phyloP scores from a whole-genome alignment of 2,329 filamentous ascomycete genomes.

The Emmonsiellopsis sp. region DNA sequence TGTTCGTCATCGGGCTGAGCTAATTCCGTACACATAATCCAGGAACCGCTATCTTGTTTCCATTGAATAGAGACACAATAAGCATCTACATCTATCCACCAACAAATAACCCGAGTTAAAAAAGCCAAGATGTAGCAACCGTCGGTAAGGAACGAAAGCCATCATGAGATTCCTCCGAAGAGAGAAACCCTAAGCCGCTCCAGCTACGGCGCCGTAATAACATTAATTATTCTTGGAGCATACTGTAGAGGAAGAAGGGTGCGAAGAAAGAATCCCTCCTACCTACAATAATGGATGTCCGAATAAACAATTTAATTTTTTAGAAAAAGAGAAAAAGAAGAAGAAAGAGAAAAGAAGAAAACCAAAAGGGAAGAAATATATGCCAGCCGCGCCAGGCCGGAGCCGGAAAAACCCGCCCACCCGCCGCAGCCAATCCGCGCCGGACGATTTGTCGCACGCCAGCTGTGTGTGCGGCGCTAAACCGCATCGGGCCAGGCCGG shows the following conservation, averaged over 20 bases:
- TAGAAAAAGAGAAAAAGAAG: slow-evolving; percentile 24
- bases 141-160: slow-evolving; percentile 59
- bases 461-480: background rate
- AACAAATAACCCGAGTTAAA: background rate
- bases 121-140: slow-evolving; percentile 46
- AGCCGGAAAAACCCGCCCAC: too few species aligned
- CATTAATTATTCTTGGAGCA: slow-evolving; percentile 47
- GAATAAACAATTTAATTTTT: slow-evolving; percentile 43
- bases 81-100: background rate
- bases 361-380: background rate
- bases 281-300: slow-evolving; percentile 61
- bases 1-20: too few species aligned
- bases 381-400: background rate
- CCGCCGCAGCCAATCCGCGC: slow-evolving; percentile 28
- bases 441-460: slow-evolving; percentile 27
- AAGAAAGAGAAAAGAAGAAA: slow-evolving; percentile 25
- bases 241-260: slow-evolving; percentile 53
- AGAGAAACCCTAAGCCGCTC: slow-evolving; percentile 46
- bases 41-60: too few species aligned
- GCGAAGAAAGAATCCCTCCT: slow-evolving; percentile 28
- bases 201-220: slow-evolving; percentile 51
- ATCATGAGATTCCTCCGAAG: slow-evolving; percentile 26
- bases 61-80: too few species aligned
- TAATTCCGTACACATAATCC: too few species aligned
- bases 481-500: background rate